Conservation (phyloP, 306 rosid genomes). For the Luffa acutangula region DNA sequence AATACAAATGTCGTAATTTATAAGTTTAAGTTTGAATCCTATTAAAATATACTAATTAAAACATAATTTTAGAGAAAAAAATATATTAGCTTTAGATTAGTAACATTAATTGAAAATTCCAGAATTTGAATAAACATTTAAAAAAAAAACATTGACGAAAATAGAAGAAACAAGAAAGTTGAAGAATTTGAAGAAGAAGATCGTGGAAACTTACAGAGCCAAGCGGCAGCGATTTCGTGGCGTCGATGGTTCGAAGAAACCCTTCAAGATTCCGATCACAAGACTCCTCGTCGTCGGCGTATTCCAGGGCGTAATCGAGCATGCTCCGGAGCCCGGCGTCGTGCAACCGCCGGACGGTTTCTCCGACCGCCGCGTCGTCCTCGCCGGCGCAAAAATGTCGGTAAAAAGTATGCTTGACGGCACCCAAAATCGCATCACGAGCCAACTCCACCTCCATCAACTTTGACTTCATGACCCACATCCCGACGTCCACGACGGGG, state of each 20-base stretch:
- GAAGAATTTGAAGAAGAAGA: not conserved
- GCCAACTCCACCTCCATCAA: conserved; percentile 30
- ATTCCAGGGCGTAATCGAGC: conserved; percentile 74
- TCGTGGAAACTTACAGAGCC: conserved; percentile 44
- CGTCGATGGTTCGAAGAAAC: conserved; percentile 49
- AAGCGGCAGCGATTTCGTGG: conserved; percentile 55
- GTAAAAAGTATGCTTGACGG: conserved; percentile 32
- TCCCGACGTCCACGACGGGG: conserved; percentile 71
- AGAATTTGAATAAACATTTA: no score
- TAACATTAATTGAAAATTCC: no score
- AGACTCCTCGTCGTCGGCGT: conserved; percentile 38
- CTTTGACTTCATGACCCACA: conserved; percentile 58
- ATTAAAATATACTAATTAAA: not conserved
- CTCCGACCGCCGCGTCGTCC: conserved; percentile 32
- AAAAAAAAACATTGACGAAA: not conserved
- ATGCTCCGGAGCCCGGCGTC: conserved; percentile 60
- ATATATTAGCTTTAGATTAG: no score
- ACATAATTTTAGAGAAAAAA: not conserved
- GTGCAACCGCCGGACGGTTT: conserved; percentile 25
- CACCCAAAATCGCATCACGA: conserved; percentile 9
- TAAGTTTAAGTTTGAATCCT: not conserved
- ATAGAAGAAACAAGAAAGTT: not conserved
- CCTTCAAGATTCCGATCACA: conserved; percentile 51
- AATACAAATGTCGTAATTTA: not conserved
- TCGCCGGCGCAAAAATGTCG: conserved; percentile 83